These are phyloP conservation scores for Helichrysum umbraculigerum DNA, from an alignment of 129 eudicot genomes.

Conservation along the genomic window DNA sequence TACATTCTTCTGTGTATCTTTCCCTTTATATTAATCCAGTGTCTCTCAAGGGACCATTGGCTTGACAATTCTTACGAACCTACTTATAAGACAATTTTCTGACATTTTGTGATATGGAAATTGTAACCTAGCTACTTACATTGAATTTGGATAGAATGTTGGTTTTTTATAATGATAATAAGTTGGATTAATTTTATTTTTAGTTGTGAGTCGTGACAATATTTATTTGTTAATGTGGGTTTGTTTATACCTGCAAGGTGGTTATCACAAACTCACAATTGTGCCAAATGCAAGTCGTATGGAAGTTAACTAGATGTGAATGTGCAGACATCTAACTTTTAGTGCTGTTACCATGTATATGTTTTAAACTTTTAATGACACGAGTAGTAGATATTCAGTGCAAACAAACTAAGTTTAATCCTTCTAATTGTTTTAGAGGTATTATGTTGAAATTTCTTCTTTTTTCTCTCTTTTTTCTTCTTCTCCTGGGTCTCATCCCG, in stretches of 20 bases:
- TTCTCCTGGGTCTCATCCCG: too few species aligned
- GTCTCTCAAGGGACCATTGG: not conserved
- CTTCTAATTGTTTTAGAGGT: too few species aligned
- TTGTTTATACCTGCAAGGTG: not conserved
- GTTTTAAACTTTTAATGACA: too few species aligned
- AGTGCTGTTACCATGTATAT: too few species aligned
- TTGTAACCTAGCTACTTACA: constrained; percentile 10
- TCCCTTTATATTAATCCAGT: not conserved
- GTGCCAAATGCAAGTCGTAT: not conserved
- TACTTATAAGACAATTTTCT: constrained; percentile 2
- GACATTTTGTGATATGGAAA: constrained; percentile 1
- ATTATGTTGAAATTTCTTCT: too few species aligned
- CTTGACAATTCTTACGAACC: not conserved
- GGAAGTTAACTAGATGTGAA: not conserved
- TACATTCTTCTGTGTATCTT: constrained; percentile 4
- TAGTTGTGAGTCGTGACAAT: not conserved
- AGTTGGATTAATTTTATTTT: too few species aligned
- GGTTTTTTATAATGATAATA: not conserved
- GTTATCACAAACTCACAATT: not conserved
- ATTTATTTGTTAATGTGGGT: not conserved
- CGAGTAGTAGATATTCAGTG: too few species aligned
- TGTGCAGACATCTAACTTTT: too few species aligned
- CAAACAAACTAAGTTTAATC: too few species aligned
- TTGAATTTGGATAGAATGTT: not conserved
- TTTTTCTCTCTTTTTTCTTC: too few species aligned